Evolutionary conservation across 2,329 filamentous ascomycete genomes (phyloP), one percentile per base, ranked within the genome.

Genomic region (Septoria linicola): DNA sequence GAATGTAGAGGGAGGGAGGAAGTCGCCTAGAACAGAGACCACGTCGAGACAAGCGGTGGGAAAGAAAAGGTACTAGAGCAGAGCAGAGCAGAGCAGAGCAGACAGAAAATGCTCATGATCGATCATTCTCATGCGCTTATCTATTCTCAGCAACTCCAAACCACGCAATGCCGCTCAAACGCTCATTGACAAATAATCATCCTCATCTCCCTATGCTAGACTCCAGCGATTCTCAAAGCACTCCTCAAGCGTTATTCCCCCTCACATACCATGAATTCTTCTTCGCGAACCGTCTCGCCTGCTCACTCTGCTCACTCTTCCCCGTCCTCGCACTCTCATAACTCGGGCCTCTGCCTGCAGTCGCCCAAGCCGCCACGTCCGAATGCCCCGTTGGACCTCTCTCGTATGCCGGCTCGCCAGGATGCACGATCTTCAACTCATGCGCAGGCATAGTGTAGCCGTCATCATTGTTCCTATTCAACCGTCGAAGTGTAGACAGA

Each of bases 241-340:
- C n/a, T n/a, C n/a, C n/a, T n/a, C n/a, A n/a, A n/a, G n/a, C 34
- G 34, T 39, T 39, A 39, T 39, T 39, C 10, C 44, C 44, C 25
- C 44, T 31, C 8, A 47, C 35, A 40, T 47, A 47, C 44, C 44
- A 47, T 3, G 20, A 27, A 47, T 47, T 47, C 44, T 47, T 47
- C 44, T 47, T 47, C 6, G 44, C 44, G 30, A 27, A 47, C 35
- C 23, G 37, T 14, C 44, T 21, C 23, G 44, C 35, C 35, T 47
- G 16, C 21, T 47, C 43, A 21, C 43, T 46, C 43, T 46, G 31
- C 20, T 20, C 13, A 4, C n/a, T 36, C 8, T 14, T 36, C 14
- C 8, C 8, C 34, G n/a, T 36, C 34, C n/a, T 36, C 34, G n/a
- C 36, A 39, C 36, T 39, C 36, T 39, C 36, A 39, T 4, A 3